Percentiles rank a stretch among this genome's conserved stretches.
phyloP scores from a whole-genome alignment of 495 filamentous ascomycete species.

The Penicillium subrubescens region DNA sequence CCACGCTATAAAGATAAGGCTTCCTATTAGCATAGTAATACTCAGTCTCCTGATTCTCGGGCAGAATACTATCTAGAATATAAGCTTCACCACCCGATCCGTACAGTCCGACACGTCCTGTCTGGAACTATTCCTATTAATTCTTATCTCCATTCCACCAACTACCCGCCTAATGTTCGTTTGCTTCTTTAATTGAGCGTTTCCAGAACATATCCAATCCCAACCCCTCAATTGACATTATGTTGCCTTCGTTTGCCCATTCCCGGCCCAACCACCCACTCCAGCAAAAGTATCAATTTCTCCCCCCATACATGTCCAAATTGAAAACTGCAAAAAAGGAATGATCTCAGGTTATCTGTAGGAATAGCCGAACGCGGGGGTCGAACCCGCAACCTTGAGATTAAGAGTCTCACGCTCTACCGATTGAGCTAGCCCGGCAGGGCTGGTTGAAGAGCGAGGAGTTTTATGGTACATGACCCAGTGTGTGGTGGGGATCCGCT shows the following conservation, averaged over 20 bases:
- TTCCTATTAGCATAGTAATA: no score
- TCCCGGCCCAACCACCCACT: neutral
- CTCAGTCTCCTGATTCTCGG: no score
- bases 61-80: no score
- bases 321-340: slow-evolving; percentile 16
- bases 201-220: neutral
- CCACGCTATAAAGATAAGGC: no score
- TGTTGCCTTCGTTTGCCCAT: neutral
- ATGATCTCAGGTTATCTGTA: slow-evolving; percentile 28
- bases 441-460: slow-evolving; percentile 23
- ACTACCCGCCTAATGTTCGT: no score
- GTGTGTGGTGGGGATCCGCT: neutral
- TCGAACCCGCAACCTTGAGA: slow-evolving; percentile 70
- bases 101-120: no score
- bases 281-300: neutral
- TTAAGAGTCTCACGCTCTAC: slow-evolving; percentile 86
- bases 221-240: neutral
- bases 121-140: no score
- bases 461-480: neutral
- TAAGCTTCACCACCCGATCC: no score
- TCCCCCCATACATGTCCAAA: neutral
- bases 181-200: no score
- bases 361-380: slow-evolving; percentile 51
- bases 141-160: no score
- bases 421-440: slow-evolving; percentile 73